Base-by-base conservation (phyloP, 148 eudicot species). In the Polygonum aviculare region DNA sequence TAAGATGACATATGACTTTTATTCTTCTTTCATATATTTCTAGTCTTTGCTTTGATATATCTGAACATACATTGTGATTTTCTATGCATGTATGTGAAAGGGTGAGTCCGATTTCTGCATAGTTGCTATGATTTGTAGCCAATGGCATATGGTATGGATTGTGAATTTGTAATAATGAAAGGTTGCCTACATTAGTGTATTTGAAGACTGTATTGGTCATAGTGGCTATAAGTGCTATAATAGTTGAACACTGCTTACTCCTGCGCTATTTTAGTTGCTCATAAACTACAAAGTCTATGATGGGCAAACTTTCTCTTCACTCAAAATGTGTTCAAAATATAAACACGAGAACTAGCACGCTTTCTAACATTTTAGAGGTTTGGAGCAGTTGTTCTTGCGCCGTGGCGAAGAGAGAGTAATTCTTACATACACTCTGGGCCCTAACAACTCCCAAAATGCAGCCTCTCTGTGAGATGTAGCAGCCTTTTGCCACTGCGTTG, bases 1-100 rank as follows among this genome's bases (percentile, higher is more conserved):
- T 92, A 83, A 84, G 60, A 45, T 41, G 7, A 36, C 26, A 19
- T 55, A 47, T 44, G n/a, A 33, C 50, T 54, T 80, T 50, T 57
- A 31, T 44, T 69, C 50, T 55, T 77, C 38, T 77, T 41, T 67
- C 44, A 15, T 67, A 36, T 38, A 19, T 36, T 35, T 67, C 3
- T 19, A 35, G 38, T 67, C 19, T 67, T 19, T n/a, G 63, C 63
- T 22, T 38, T 14, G 36, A 67, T 67, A 12, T 16, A 67, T 67
- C 72, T 38, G 72, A 67, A 7, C 19, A 35, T 36, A 38, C 69
- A 31, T 36, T 38, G 41, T 33, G 40, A 36, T 67, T 15, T 67
- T 67, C 21, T 67, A 35, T 36, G 36, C 6, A 31, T 6, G 38
- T 67, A 15, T 67, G 72, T 57, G 63, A 57, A 55, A 57, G 21